phyloP scores from a whole-genome alignment of 108 stramenopile species.

The Cyclotella atomus region DNA sequence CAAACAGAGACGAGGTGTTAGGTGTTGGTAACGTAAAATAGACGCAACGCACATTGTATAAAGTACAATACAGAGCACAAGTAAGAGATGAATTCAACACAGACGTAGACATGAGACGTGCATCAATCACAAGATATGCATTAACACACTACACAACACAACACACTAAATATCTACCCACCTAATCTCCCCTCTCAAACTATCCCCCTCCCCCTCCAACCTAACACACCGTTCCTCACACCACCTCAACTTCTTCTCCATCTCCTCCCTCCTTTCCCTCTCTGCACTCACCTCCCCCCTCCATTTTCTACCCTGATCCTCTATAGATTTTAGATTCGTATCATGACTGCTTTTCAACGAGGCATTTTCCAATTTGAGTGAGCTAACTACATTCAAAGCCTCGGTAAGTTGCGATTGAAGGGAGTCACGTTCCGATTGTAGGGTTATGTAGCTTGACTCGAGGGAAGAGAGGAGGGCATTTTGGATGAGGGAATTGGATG shows the following conservation, averaged over 20 bases:
- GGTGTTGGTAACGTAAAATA: no score
- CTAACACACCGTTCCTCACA: slow-evolving; percentile 37
- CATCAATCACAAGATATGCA: not conserved
- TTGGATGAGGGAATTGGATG: slow-evolving; percentile 28
- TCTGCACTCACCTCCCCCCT: slow-evolving; percentile 11
- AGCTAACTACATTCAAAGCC: not conserved
- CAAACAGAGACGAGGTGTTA: no score
- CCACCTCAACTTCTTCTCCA: not conserved
- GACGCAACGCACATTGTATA: not conserved
- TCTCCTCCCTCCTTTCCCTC: slow-evolving; percentile 13
- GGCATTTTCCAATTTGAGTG: slow-evolving; percentile 1
- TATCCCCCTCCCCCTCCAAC: slow-evolving; percentile 61
- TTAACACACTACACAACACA: not conserved
- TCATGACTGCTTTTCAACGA: not conserved
- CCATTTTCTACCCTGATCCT: not conserved
- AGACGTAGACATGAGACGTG: not conserved
- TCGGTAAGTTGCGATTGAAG: slow-evolving; percentile 9
- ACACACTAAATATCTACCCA: slow-evolving; percentile 35
- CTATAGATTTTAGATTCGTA: not conserved
- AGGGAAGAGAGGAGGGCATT: slow-evolving; percentile 38
- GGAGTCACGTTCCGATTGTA: slow-evolving; percentile 40
- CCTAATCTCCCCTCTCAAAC: slow-evolving; percentile 76
- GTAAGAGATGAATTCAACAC: not conserved
- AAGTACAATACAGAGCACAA: not conserved
- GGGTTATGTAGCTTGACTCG: slow-evolving; percentile 27